These are phyloP conservation scores for Casuarina cunninghamiana DNA, from an alignment of 306 rosid species.

Conservation along the genomic window DNA sequence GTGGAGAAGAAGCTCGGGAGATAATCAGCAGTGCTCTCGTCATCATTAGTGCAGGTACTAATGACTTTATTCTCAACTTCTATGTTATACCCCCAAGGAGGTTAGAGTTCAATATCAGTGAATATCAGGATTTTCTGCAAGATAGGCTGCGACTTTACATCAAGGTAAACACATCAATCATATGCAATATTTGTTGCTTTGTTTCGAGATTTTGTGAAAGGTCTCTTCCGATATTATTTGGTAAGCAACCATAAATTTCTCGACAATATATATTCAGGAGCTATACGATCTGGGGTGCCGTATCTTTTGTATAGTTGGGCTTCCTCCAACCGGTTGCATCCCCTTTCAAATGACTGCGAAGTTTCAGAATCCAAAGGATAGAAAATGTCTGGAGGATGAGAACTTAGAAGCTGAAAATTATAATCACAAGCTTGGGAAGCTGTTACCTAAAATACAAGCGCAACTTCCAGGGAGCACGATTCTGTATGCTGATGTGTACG, in stretches of 20 bases:
- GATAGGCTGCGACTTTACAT: slow-evolving; percentile 36
- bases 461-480: slow-evolving; percentile 32
- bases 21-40: slow-evolving; percentile 41
- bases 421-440: slow-evolving; percentile 35
- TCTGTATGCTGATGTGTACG: slow-evolving; percentile 27
- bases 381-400: slow-evolving; percentile 28
- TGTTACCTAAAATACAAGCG: slow-evolving; percentile 23
- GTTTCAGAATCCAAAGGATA: neutral
- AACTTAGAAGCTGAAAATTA: slow-evolving; percentile 31
- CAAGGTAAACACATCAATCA: slow-evolving; percentile 32
- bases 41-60: slow-evolving; percentile 59
- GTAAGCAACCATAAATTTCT: no score
- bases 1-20: slow-evolving; percentile 37
- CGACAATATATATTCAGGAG: slow-evolving; percentile 10
- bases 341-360: slow-evolving; percentile 38
- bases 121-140: slow-evolving; percentile 60
- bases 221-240: no score
- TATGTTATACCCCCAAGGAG: slow-evolving; percentile 51
- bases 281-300: slow-evolving; percentile 43
- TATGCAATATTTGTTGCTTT: neutral
- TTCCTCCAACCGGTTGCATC: slow-evolving; percentile 52
- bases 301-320: slow-evolving; percentile 27
- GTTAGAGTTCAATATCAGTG: slow-evolving; percentile 36
- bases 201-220: no score
- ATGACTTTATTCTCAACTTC: slow-evolving; percentile 55